Conservation (phyloP, 1,284 basidiomycete species). For the Sanghuangporus baumii region DNA sequence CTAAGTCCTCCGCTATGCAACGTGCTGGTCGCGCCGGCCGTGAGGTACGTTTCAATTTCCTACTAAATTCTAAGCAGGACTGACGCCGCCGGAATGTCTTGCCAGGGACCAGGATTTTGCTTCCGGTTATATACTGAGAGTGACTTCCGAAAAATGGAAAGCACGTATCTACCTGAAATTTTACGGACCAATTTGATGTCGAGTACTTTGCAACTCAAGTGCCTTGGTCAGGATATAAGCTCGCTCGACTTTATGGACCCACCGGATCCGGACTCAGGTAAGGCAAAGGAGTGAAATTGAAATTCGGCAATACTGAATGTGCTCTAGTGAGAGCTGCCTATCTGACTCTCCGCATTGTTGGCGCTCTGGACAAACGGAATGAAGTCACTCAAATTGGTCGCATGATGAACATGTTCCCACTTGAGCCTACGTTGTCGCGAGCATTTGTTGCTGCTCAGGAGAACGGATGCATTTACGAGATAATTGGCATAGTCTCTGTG, state of each 20-base stretch:
- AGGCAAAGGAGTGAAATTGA: conserved; percentile 26
- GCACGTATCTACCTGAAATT: conserved; percentile 82
- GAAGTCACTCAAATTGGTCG: conserved; percentile 66
- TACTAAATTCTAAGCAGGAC: too few relatives aligned
- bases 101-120: conserved; percentile 72
- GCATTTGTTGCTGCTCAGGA: conserved; percentile 70
- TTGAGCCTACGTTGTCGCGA: conserved; percentile 79
- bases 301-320: neutral
- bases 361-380: conserved; percentile 63
- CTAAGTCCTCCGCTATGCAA: conserved; percentile 85
- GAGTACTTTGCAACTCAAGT: conserved; percentile 80
- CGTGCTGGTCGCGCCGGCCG: conserved; percentile 89
- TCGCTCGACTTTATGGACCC: conserved; percentile 81
- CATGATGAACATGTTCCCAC: conserved; percentile 78
- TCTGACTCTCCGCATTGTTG: conserved; percentile 69
- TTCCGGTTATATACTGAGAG: conserved; percentile 86
- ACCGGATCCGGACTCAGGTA: conserved; percentile 68
- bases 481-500: conserved; percentile 77
- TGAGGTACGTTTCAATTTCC: conserved; percentile 47
- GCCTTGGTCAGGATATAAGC: conserved; percentile 74
- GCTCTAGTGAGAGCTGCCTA: conserved; percentile 61
- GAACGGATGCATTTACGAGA: conserved; percentile 64
- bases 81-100: neutral
- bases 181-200: conserved; percentile 79
- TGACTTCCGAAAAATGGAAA: conserved; percentile 60